Base-by-base conservation (phyloP, 768 basidiomycete species). In the Collybia nuda region DNA sequence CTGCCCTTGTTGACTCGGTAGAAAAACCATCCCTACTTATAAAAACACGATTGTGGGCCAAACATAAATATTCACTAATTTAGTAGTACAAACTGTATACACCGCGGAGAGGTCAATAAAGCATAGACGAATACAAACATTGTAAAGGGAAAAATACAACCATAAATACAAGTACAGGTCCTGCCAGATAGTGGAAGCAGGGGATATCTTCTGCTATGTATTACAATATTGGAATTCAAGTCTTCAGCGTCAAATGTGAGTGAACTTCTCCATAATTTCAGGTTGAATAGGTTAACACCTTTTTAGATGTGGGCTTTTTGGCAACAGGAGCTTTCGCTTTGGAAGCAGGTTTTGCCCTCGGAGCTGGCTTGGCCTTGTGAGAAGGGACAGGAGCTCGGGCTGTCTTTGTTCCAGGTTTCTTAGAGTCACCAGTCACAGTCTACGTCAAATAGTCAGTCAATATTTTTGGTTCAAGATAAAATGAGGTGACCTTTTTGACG, bases 401-500 rank as follows among this genome's bases (percentile, higher is more conserved):
- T 29, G 59, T 60, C n/a, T 59, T 48, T 22, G 52, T 55, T 14
- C 53, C 57, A 12, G 69, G 57, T 52, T 74, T 74, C 62, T 75
- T 75, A 8, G 65, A 51, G 37, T 69, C 70, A 23, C 71, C 73
- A n/a, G 59, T 72, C 19, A 73, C 63, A 40, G 73, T 56, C 75
- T 75, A 48, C 15, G 40, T 28, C 7, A 12, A 26, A 19, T 7
- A 39, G 24, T 26, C 37, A 45, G 43, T 44, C 24, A 5, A 32
- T 40, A 17, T n/a, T 19, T 11, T 22, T 35, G 6, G 43, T n/a
- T 5, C 0, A 21, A 41, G 21, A 15, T 26, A 14, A 15, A 18
- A 24, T 0, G 53, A 11, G 9, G 56, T 32, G 39, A 84, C 86
- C 78, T 85, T 87, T 78, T 87, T 87, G 6, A 74, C 77, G 2